These are phyloP conservation scores for Nemania sp. DNA, from an alignment of 2,329 filamentous ascomycete species.

Conservation along the genomic window DNA sequence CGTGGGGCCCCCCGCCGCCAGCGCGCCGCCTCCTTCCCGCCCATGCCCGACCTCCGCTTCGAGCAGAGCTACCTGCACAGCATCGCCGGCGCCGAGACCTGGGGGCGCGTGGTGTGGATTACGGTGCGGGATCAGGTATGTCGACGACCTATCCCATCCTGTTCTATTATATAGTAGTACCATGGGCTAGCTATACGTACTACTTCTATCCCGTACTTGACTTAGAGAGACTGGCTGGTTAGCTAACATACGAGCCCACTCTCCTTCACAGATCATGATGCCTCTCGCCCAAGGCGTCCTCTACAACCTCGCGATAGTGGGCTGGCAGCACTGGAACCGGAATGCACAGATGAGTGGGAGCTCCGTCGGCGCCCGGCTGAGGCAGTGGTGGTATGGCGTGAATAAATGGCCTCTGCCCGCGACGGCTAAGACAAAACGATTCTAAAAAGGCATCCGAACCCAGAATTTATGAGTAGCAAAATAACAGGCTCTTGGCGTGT, in stretches of 20 bases:
- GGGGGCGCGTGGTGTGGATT: conserved; percentile 84
- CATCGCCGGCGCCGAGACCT: conserved; percentile 81
- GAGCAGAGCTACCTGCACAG: conserved; percentile 98
- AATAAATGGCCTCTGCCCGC: conserved; percentile 86
- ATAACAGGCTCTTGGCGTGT: background rate
- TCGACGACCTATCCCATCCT: background rate
- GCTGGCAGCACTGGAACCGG: conserved; percentile 92
- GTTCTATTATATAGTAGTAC: background rate
- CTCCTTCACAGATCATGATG: conserved; percentile 76
- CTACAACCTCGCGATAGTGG: conserved; percentile 87
- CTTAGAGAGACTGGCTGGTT: background rate
- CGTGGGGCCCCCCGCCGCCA: conserved; percentile 60
- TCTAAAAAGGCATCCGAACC: background rate
- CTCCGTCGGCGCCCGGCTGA: conserved; percentile 78
- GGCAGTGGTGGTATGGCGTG: conserved; percentile 94
- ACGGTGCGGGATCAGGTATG: conserved; percentile 88
- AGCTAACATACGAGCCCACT: conserved; percentile 3
- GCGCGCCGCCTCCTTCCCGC: conserved; percentile 57
- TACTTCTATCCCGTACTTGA: no score
- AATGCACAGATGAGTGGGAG: conserved; percentile 81
- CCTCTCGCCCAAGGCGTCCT: conserved; percentile 87
- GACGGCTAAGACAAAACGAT: conserved; percentile 23
- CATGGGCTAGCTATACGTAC: no score
- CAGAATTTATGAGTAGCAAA: background rate
- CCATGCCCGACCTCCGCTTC: conserved; percentile 90